These are phyloP conservation scores for Trametes polyzona DNA, from an alignment of 1,284 basidiomycete genomes.

Conservation along the genomic window DNA sequence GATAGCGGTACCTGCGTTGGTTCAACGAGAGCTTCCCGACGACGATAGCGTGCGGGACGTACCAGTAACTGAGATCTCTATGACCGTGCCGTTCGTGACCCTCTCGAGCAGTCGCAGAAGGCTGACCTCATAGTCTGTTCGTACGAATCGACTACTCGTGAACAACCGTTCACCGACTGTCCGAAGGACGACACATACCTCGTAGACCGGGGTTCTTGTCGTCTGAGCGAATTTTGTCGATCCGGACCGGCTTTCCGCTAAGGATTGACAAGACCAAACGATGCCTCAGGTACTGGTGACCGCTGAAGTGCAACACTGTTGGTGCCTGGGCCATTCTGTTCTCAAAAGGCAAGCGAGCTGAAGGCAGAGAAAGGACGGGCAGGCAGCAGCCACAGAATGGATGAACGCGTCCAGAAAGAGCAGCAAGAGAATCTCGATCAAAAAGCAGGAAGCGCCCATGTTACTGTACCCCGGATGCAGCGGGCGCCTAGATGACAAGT, in stretches of 20 bases:
- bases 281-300: conserved; percentile 85
- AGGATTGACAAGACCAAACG: conserved; percentile 88
- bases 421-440: conserved; percentile 15
- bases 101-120: conserved; percentile 90
- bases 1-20: conserved; percentile 77
- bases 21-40: neutral
- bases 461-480: conserved; percentile 7
- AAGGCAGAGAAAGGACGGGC: neutral
- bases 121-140: conserved; percentile 89
- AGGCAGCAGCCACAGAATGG: neutral
- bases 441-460: conserved; percentile 19
- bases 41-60: conserved; percentile 26
- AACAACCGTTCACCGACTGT: neutral
- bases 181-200: conserved; percentile 50
- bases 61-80: conserved; percentile 98
- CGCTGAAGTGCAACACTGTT: conserved; percentile 63
- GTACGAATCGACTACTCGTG: too few relatives aligned
- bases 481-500: conserved; percentile 19
- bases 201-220: conserved; percentile 94
- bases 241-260: conserved; percentile 84
- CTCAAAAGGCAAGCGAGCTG: neutral
- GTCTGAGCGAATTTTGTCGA: conserved; percentile 89
- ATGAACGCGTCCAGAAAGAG: too few relatives aligned
- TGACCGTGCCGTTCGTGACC: conserved; percentile 91
- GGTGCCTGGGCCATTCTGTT: conserved; percentile 46